Conservation (phyloP, 768 basidiomycete genomes). For the Xerocomellus amylosporus region DNA sequence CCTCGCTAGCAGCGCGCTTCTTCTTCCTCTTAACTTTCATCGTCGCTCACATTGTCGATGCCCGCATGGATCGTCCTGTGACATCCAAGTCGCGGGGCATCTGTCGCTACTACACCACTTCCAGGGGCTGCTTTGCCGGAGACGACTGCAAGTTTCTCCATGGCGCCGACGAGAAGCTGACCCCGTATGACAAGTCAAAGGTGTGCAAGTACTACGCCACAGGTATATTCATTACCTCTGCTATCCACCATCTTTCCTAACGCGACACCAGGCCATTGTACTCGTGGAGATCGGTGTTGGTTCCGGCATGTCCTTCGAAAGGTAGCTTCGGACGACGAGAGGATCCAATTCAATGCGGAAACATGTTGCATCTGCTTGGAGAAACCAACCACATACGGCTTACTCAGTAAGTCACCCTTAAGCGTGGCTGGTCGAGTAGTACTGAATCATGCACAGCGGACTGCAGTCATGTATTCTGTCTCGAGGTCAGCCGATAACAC, state of each 20-base stretch:
- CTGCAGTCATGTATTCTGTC: constrained; percentile 79
- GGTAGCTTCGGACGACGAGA: constrained; percentile 22
- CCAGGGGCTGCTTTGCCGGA: constrained; percentile 68
- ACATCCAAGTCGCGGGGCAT: constrained; percentile 71
- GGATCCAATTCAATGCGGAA: constrained; percentile 39
- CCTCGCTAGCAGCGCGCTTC: neutral
- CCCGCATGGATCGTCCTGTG: constrained; percentile 47
- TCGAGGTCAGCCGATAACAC: constrained; percentile 44
- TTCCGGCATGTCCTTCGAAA: constrained; percentile 52
- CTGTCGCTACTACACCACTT: constrained; percentile 63
- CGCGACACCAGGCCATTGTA: constrained; percentile 58
- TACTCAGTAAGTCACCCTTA: constrained; percentile 51
- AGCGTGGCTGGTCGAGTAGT: neutral
- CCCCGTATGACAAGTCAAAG: constrained; percentile 72
- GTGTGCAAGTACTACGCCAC: constrained; percentile 61
- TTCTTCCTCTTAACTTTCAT: neutral
- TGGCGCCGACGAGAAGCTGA: constrained; percentile 47
- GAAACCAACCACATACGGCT: constrained; percentile 63
- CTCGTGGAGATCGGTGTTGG: constrained; percentile 70
- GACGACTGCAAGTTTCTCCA: constrained; percentile 77
- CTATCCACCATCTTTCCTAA: neutral
- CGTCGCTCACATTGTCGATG: constrained; percentile 20
- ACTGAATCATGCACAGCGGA: constrained; percentile 43
- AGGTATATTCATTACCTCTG: constrained; percentile 37
- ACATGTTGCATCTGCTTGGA: constrained; percentile 75